A percentile compares a stretch with the other conserved stretches of the same genome.
These are phyloP conservation scores for Aschersonia sp. DNA, from an alignment of 2,329 filamentous ascomycete species.

Conservation along the genomic window DNA sequence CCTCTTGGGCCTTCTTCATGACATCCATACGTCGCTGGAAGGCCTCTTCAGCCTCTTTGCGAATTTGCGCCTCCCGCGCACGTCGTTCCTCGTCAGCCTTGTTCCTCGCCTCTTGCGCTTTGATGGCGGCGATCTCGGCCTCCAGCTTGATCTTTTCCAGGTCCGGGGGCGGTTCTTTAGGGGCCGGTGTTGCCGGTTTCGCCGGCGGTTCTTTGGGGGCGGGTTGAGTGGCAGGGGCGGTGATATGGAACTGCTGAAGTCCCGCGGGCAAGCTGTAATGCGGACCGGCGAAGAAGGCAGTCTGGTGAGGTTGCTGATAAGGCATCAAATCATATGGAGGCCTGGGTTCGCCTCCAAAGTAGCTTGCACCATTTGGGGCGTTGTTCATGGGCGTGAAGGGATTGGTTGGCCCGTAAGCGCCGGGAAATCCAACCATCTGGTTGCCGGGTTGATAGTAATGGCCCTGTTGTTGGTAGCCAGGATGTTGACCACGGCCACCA, in stretches of 20 bases:
- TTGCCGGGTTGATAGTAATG: constrained; percentile 21
- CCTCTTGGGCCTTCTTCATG: constrained; percentile 25
- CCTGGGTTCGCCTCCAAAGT: constrained; percentile 23
- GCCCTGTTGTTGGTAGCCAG: constrained; percentile 31
- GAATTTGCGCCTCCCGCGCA: constrained; percentile 28
- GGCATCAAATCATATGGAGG: constrained; percentile 36
- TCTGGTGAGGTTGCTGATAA: constrained; percentile 21
- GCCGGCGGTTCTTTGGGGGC: constrained; percentile 24
- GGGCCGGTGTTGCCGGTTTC: constrained; percentile 17
- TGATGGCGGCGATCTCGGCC: constrained; percentile 28
- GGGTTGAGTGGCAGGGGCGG: constrained; percentile 21
- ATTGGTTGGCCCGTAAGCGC: constrained; percentile 17
- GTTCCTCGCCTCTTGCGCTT: constrained; percentile 28
- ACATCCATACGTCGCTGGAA: constrained; percentile 27
- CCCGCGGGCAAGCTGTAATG: constrained; percentile 7
- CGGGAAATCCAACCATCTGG: constrained; percentile 32
- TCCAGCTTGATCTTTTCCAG: constrained; percentile 48
- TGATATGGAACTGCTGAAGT: constrained; percentile 24
- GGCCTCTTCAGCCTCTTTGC: constrained; percentile 30
- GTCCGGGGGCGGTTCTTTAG: constrained; percentile 28
- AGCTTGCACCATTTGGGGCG: constrained; percentile 21
- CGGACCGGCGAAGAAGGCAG: constrained; percentile 6
- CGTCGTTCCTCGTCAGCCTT: constrained; percentile 29
- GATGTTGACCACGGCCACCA: constrained; percentile 12
- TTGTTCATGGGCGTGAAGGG: constrained; percentile 30